Conservation (phyloP, 495 filamentous ascomycete genomes). For the Annulohypoxylon nitens region DNA sequence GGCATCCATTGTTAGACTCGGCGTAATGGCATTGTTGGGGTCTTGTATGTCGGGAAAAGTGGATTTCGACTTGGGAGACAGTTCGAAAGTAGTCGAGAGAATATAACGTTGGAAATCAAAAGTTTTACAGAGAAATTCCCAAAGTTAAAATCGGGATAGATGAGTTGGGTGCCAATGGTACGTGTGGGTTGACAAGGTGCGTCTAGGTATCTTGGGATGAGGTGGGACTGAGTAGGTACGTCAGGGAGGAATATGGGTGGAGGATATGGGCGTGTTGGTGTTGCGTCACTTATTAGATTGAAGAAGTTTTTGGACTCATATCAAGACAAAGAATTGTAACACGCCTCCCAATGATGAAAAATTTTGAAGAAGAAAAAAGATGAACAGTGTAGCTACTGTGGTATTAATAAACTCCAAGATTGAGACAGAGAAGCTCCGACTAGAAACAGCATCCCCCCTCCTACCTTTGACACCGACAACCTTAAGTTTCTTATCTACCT, state of each 20-base stretch:
- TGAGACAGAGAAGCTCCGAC: slow-evolving; percentile 24
- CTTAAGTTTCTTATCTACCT: slow-evolving; percentile 1
- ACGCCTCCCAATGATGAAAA: slow-evolving; percentile 8
- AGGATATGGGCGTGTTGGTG: neutral
- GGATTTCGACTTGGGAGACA: slow-evolving; percentile 20
- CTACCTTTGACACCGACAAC: slow-evolving; percentile 11
- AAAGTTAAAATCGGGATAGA: slow-evolving; percentile 7
- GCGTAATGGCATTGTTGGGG: slow-evolving; percentile 29
- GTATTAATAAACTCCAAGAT: neutral
- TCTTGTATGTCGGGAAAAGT: neutral
- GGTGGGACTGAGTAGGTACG: neutral
- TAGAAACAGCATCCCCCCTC: slow-evolving; percentile 18
- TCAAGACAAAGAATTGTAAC: slow-evolving; percentile 24
- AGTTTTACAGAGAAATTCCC: neutral
- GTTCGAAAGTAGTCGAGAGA: neutral
- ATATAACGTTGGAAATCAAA: neutral
- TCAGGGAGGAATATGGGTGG: neutral
- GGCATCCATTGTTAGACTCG: slow-evolving; percentile 55
- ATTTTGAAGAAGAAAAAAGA: neutral
- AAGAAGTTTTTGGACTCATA: neutral
- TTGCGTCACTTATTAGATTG: slow-evolving; percentile 1
- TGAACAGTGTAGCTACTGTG: neutral
- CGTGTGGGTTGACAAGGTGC: slow-evolving; percentile 19
- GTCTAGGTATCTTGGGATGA: neutral
- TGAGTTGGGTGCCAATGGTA: slow-evolving; percentile 24